phyloP scores from a whole-genome alignment of 140 eudicot species.

The Cichorium intybus region DNA sequence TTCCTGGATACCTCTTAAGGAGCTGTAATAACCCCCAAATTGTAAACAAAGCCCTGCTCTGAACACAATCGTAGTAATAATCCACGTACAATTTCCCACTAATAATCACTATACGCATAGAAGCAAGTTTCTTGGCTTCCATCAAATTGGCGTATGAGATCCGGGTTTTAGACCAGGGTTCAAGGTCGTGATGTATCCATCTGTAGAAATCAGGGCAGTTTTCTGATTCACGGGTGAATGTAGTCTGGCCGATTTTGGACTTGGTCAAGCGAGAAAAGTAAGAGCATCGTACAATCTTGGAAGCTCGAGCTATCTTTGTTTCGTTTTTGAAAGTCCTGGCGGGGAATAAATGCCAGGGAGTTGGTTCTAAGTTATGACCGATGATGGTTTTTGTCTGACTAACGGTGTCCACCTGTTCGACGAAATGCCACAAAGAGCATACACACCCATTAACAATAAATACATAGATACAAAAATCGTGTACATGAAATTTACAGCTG shows the following conservation, averaged over 20 bases:
- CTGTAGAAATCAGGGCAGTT: constrained; percentile 59
- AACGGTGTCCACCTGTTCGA: constrained; percentile 53
- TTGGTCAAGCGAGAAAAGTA: constrained; percentile 45
- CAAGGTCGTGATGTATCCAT: constrained; percentile 54
- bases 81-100: constrained; percentile 69
- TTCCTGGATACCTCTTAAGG: constrained; percentile 68
- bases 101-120: constrained; percentile 52
- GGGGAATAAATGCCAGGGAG: constrained; percentile 86
- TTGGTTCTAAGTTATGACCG: constrained; percentile 82
- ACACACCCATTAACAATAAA: background rate
- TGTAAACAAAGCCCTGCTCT: constrained; percentile 68
- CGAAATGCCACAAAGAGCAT: constrained; percentile 27
- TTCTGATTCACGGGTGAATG: constrained; percentile 12
- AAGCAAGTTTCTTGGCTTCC: constrained; percentile 63
- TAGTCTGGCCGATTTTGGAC: background rate
- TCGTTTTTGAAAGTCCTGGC: constrained; percentile 28
- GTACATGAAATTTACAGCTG: constrained; percentile 4
- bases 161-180: constrained; percentile 55
- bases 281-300: constrained; percentile 59
- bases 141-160: constrained; percentile 39
- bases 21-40: constrained; percentile 84
- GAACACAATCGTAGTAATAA: constrained; percentile 63
- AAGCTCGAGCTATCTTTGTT: constrained; percentile 45
- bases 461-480: background rate
- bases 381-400: constrained; percentile 61